Conservation (phyloP, 2,329 filamentous ascomycete genomes). For the Apiospora marii region DNA sequence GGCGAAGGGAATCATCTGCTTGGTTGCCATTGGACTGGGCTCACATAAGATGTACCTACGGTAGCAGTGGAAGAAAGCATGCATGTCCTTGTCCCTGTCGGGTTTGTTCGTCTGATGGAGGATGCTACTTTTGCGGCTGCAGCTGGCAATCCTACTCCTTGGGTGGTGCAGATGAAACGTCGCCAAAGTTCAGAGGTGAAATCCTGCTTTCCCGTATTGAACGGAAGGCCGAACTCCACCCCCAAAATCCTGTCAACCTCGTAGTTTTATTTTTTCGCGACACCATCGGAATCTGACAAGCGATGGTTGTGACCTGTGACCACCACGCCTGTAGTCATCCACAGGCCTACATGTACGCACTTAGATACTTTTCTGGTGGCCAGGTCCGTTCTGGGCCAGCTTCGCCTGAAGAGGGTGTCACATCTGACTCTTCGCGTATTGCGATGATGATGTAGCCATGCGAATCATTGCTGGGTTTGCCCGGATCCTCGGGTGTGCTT, state of each 20-base stretch:
- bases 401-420: slow-evolving; percentile 12
- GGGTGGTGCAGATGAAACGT: slow-evolving; percentile 19
- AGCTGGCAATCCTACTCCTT: background rate
- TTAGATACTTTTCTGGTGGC: background rate
- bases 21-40: slow-evolving; percentile 14
- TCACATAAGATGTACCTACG: slow-evolving; percentile 6
- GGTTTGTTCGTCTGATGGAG: slow-evolving; percentile 3
- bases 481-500: slow-evolving; percentile 10
- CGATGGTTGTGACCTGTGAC: slow-evolving; percentile 2
- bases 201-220: slow-evolving; percentile 2
- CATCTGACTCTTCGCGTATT: slow-evolving; percentile 7
- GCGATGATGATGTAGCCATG: slow-evolving; percentile 18
- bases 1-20: slow-evolving; percentile 5
- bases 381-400: background rate
- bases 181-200: slow-evolving; percentile 3
- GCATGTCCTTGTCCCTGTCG: background rate
- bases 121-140: slow-evolving; percentile 9
- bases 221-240: background rate
- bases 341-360: background rate
- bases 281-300: background rate
- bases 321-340: slow-evolving; percentile 3
- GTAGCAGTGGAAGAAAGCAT: background rate
- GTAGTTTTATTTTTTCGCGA: background rate
- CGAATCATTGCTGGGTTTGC: slow-evolving; percentile 15
- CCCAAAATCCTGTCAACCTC: background rate